Conservation (phyloP, 129 eudicot species). For the Escallonia rubra region DNA sequence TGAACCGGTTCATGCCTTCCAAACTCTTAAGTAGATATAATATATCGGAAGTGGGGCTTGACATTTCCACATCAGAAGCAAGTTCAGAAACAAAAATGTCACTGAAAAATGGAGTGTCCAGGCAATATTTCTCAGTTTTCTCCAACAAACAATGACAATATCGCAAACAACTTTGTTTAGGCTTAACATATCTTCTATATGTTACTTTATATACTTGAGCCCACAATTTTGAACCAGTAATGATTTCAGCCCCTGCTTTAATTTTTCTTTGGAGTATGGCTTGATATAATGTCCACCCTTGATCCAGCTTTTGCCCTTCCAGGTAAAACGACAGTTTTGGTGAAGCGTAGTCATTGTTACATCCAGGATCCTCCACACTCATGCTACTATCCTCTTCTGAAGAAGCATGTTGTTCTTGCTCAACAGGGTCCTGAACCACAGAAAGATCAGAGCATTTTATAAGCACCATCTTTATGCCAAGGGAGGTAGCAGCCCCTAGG, state of each 20-base stretch:
- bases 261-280: constrained; percentile 47
- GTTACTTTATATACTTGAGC: constrained; percentile 55
- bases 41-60: constrained; percentile 50
- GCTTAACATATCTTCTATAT: constrained; percentile 30
- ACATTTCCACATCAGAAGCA: constrained; percentile 36
- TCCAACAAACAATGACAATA: constrained; percentile 14
- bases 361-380: constrained; percentile 20
- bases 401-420: constrained; percentile 29
- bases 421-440: constrained; percentile 40
- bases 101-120: constrained; percentile 27
- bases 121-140: constrained; percentile 8
- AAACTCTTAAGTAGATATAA: constrained; percentile 54
- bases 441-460: neutral
- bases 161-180: constrained; percentile 13
- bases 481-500: neutral
- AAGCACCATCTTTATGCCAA: constrained; percentile 1
- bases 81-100: constrained; percentile 28
- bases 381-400: constrained; percentile 28
- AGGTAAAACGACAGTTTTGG: constrained; percentile 54
- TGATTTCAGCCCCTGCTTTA: constrained; percentile 36
- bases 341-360: constrained; percentile 24
- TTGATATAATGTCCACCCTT: constrained; percentile 57
- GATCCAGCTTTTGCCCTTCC: constrained; percentile 53
- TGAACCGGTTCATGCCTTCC: constrained; percentile 55
- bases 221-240: constrained; percentile 46